Evolutionary conservation across 345 rosid genomes (phyloP), one percentile per base, ranked within the genome.

Genomic region (Gossypium longicalyx): DNA sequence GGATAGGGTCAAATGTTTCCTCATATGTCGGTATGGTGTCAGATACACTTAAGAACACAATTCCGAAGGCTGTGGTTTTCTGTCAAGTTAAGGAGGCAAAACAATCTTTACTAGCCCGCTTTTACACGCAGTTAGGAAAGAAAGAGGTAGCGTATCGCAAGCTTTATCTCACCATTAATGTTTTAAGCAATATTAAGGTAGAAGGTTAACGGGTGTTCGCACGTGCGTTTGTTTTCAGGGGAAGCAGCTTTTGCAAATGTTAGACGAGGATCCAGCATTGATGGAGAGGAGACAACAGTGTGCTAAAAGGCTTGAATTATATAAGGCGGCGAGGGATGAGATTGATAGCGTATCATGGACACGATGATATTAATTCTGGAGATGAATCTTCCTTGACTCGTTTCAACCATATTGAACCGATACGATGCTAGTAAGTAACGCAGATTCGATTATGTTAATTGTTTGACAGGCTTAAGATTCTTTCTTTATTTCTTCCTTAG

Each of bases 201-300:
- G 7, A 16, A 19, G 2, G 17, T 27, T 27, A 60, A 60, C 43
- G 10, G 23, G 25, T 27, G 15, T 60, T 6, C 15, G 72, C 58
- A 41, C 56, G 9, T 41, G 43, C 27, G 0, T 74, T 1, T 52
- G 43, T 75, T 66, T 34, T 17, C 72, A 75, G 78, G 78, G 27
- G 17, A 75, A 67, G 57, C 78, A 75, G 56, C 57, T 75, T 6
- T 67, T 7, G 2, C 72, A 75, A 44, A 15, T 90, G 79, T 81
- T 90, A 71, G 95, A 90, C 67, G 95, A 90, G 74, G 93, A 90
- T 73, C 95, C 93, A 12, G 86, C 91, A 3, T 80, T 90, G 84
- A 90, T 90, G 92, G 93, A 82, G 56, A 84, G 87, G 84, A 86
- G 95, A 82, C 78, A 62, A 52, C 90, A 88, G 71, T 83, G 90